These are phyloP conservation scores for Hypoxylon sp. DNA, from an alignment of 2,329 filamentous ascomycete genomes.

Conservation along the genomic window DNA sequence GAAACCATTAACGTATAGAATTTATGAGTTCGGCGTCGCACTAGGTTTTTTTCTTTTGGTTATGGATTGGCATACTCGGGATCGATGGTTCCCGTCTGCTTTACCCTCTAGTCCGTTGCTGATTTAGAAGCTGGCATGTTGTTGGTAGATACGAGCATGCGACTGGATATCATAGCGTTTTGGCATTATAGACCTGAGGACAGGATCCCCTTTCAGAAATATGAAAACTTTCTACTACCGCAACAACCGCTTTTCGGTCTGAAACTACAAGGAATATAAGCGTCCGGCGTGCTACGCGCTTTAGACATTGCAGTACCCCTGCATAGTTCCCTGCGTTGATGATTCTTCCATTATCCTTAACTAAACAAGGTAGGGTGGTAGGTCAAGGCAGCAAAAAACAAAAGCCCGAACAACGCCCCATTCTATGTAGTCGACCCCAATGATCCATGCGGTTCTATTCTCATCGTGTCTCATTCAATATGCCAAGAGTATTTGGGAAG, in stretches of 20 bases:
- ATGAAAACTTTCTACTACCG: not conserved
- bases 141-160: constrained; percentile 6
- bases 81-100: not conserved
- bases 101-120: not conserved
- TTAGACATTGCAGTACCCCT: not conserved
- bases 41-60: constrained; percentile 5
- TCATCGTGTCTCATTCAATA: constrained; percentile 5
- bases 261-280: not conserved
- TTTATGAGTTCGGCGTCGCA: not conserved
- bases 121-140: not conserved
- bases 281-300: not conserved
- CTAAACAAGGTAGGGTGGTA: not conserved
- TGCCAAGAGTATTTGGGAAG: constrained; percentile 10
- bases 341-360: constrained; percentile 15
- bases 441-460: constrained; percentile 23
- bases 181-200: constrained; percentile 21
- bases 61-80: not conserved
- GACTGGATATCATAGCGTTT: constrained; percentile 20
- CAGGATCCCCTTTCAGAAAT: not conserved
- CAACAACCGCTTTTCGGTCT: too few relatives aligned
- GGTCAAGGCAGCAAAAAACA: not conserved
- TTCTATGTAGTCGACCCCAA: constrained; percentile 28
- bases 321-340: not conserved
- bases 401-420: constrained; percentile 10
- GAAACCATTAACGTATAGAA: constrained; percentile 30